phyloP scores from a whole-genome alignment of 2,329 filamentous ascomycete species.

The Sporothrix protearum region DNA sequence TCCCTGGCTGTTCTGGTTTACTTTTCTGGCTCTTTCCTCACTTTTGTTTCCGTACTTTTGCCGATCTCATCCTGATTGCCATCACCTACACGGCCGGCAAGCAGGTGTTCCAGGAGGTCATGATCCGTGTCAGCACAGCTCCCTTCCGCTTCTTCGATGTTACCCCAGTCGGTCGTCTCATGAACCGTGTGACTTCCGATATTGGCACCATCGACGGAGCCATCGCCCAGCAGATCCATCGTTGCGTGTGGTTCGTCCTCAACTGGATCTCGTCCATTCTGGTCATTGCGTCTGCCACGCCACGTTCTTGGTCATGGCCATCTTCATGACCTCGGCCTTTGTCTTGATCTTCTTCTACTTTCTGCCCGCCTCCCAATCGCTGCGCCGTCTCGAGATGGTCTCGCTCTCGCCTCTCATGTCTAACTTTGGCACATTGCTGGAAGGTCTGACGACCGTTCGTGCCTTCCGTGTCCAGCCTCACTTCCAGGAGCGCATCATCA shows the following conservation, averaged over 20 bases:
- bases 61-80: constrained; percentile 66
- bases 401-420: constrained; percentile 85
- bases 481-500: constrained; percentile 76
- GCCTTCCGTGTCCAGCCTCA: constrained; percentile 74
- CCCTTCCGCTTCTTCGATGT: constrained; percentile 90
- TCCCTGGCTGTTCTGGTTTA: constrained; percentile 72
- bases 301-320: constrained; percentile 71
- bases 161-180: constrained; percentile 81
- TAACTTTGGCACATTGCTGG: constrained; percentile 83
- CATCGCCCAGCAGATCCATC: constrained; percentile 70
- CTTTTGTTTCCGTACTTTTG: constrained; percentile 57
- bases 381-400: constrained; percentile 83
- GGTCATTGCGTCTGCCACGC: constrained; percentile 77
- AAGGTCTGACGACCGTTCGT: constrained; percentile 81
- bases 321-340: constrained; percentile 64
- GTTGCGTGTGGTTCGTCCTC: constrained; percentile 66
- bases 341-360: constrained; percentile 72
- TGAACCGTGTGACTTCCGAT: constrained; percentile 88
- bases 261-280: constrained; percentile 68
- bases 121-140: constrained; percentile 70
- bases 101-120: constrained; percentile 67
- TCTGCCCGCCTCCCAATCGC: constrained; percentile 75
- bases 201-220: constrained; percentile 86
- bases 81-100: constrained; percentile 77
- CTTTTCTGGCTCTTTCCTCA: constrained; percentile 60